These are phyloP conservation scores for Fagopyrum tataricum DNA, from an alignment of 148 eudicot genomes.

Conservation along the genomic window DNA sequence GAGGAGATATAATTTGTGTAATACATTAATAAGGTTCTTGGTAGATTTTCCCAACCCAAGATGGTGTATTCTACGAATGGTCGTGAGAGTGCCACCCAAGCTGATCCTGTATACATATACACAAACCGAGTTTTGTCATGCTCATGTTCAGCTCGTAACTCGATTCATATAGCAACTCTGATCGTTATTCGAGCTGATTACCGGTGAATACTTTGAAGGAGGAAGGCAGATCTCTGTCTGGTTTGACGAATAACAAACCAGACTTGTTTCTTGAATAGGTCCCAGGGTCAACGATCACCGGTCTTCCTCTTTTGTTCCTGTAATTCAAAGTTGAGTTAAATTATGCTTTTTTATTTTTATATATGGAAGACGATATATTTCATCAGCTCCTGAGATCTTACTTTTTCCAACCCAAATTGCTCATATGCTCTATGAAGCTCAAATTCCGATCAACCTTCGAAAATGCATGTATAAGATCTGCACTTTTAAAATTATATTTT, in stretches of 20 bases:
- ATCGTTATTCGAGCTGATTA: conserved; percentile 10
- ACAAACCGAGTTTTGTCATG: background rate
- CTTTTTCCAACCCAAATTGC: conserved; percentile 87
- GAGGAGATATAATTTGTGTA: conserved; percentile 85
- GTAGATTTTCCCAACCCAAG: conserved; percentile 95
- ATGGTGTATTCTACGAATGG: conserved; percentile 71
- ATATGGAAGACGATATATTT: background rate
- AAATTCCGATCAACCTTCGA: conserved; percentile 53
- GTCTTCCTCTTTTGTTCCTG: conserved; percentile 71
- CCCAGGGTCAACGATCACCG: conserved; percentile 81
- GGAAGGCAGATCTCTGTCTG: conserved; percentile 67
- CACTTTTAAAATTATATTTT: conserved; percentile 12
- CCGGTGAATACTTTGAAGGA: conserved; percentile 81
- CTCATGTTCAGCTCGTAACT: too few relatives aligned
- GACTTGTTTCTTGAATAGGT: conserved; percentile 58
- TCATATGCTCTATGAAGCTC: conserved; percentile 80
- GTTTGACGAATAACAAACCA: conserved; percentile 59
- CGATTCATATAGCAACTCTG: too few relatives aligned
- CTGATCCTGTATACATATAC: conserved; percentile 61
- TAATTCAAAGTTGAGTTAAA: too few relatives aligned
- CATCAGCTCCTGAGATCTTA: conserved; percentile 26
- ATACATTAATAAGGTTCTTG: conserved; percentile 82
- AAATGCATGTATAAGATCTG: conserved; percentile 78
- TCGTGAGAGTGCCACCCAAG: conserved; percentile 87
- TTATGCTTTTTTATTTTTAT: background rate